Conservation (phyloP, 2,329 filamentous ascomycete genomes). For the Diaporthe australafricana region DNA sequence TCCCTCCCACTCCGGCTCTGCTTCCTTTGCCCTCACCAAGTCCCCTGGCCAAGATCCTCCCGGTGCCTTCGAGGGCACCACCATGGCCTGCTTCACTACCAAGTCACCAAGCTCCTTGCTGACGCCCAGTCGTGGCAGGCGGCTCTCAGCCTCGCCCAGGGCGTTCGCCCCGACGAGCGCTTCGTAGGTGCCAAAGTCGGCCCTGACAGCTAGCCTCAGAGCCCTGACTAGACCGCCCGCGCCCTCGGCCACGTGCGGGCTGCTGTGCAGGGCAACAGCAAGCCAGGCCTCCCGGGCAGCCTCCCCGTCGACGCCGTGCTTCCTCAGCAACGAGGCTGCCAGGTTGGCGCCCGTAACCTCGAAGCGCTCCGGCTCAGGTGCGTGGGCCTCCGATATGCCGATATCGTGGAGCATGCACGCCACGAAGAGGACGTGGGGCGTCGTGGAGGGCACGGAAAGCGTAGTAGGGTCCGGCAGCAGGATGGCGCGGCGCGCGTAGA, state of each 20-base stretch:
- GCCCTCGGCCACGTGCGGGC: constrained; percentile 50
- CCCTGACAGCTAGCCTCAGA: constrained; percentile 46
- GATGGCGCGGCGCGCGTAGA: constrained; percentile 38
- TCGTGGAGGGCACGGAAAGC: background rate
- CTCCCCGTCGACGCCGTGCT: constrained; percentile 41
- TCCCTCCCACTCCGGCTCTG: constrained; percentile 41
- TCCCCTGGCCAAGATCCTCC: constrained; percentile 40
- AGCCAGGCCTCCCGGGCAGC: constrained; percentile 48
- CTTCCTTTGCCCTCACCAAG: constrained; percentile 40
- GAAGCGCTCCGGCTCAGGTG: constrained; percentile 47
- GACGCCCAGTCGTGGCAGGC: constrained; percentile 42
- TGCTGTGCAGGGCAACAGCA: constrained; percentile 50
- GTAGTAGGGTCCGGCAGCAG: background rate
- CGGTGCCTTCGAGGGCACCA: constrained; percentile 40
- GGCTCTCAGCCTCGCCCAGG: constrained; percentile 33
- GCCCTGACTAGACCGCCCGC: constrained; percentile 48
- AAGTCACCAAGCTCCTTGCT: constrained; percentile 44
- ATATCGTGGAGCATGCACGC: constrained; percentile 51
- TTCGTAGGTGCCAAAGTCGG: constrained; percentile 45
- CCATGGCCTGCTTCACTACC: constrained; percentile 39
- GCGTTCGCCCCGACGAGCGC: background rate
- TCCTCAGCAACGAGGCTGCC: constrained; percentile 45
- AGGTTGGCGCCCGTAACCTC: constrained; percentile 46
- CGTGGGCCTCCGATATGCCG: constrained; percentile 46
- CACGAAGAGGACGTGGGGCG: constrained; percentile 47